These are phyloP conservation scores for Cruciata laevipes DNA, from an alignment of 257 asterid genomes.

Conservation along the genomic window DNA sequence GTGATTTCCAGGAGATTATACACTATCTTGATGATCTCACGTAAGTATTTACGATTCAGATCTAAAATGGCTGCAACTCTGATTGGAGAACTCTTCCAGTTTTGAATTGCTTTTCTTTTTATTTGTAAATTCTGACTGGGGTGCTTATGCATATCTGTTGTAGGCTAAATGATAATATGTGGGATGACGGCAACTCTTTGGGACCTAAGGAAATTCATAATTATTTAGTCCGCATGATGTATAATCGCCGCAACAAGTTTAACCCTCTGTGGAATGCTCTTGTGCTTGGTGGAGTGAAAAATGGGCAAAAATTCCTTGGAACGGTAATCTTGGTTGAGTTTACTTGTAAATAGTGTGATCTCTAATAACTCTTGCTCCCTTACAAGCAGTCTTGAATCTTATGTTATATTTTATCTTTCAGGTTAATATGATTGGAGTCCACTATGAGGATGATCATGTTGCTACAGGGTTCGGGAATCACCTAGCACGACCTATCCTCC, in stretches of 20 bases:
- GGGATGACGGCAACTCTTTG: constrained; percentile 97
- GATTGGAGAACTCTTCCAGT: neutral
- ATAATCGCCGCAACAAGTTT: constrained; percentile 96
- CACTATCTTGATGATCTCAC: constrained; percentile 77
- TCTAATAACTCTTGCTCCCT: constrained; percentile 9
- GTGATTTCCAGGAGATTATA: constrained; percentile 95
- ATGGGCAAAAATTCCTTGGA: constrained; percentile 92
- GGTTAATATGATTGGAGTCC: constrained; percentile 98
- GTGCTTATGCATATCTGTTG: constrained; percentile 17
- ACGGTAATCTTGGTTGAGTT: constrained; percentile 38
- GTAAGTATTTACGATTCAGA: constrained; percentile 32
- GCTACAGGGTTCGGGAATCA: constrained; percentile 98
- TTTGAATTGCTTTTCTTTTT: neutral
- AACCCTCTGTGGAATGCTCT: constrained; percentile 91
- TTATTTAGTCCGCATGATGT: constrained; percentile 77
- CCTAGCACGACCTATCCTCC: constrained; percentile 87
- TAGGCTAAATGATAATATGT: constrained; percentile 83
- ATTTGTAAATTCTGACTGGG: neutral
- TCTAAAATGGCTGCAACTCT: neutral
- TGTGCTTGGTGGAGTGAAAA: constrained; percentile 90
- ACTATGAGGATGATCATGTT: constrained; percentile 74
- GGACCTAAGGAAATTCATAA: constrained; percentile 98
- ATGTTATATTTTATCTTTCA: constrained; percentile 14
- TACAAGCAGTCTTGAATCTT: constrained; percentile 1
- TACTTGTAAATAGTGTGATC: constrained; percentile 17